A percentile compares a stretch with the other conserved stretches of the same genome.
Conservation (phyloP, 1,139 yeast genomes). For the Hemisphaericaspora subhashii region DNA sequence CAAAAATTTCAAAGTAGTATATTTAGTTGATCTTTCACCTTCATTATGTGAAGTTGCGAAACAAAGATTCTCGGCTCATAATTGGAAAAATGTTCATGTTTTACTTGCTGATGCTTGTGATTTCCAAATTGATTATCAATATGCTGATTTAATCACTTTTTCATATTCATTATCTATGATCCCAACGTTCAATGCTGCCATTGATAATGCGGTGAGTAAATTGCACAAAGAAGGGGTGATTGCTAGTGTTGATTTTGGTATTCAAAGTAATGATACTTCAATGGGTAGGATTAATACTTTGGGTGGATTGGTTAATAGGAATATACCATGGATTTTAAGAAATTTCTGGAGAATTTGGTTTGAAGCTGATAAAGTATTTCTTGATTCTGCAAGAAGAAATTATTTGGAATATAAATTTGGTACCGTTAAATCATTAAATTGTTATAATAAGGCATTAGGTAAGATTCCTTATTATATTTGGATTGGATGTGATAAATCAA, state of each 20-base stretch:
- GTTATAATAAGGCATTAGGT: constrained; percentile 64
- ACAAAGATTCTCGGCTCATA: constrained; percentile 48
- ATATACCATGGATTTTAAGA: constrained; percentile 73
- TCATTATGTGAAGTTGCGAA: constrained; percentile 73
- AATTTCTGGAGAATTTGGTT: constrained; percentile 89
- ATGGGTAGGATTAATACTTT: constrained; percentile 72
- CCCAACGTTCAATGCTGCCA: constrained; percentile 77
- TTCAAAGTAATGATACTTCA: constrained; percentile 63
- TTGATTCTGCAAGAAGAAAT: constrained; percentile 80
- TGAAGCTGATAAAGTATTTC: constrained; percentile 77
- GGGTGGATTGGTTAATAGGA: constrained; percentile 71
- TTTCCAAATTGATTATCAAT: constrained; percentile 48
- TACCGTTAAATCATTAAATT: constrained; percentile 70
- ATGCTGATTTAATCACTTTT: constrained; percentile 66
- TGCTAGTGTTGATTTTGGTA: constrained; percentile 79
- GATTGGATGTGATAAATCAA: constrained; percentile 75
- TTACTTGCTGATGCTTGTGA: constrained; percentile 76
- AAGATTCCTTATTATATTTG: constrained; percentile 80
- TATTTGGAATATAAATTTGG: constrained; percentile 81
- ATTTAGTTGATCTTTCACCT: constrained; percentile 74
- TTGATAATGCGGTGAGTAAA: constrained; percentile 61
- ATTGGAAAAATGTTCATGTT: constrained; percentile 68
- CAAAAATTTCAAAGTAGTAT: constrained; percentile 59
- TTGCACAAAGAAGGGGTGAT: constrained; percentile 59
- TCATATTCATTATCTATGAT: constrained; percentile 84